A percentile compares a stretch with the other conserved stretches of the same genome.
These are phyloP conservation scores for Collybiopsis luxurians DNA, from an alignment of 768 basidiomycete genomes.

Conservation along the genomic window DNA sequence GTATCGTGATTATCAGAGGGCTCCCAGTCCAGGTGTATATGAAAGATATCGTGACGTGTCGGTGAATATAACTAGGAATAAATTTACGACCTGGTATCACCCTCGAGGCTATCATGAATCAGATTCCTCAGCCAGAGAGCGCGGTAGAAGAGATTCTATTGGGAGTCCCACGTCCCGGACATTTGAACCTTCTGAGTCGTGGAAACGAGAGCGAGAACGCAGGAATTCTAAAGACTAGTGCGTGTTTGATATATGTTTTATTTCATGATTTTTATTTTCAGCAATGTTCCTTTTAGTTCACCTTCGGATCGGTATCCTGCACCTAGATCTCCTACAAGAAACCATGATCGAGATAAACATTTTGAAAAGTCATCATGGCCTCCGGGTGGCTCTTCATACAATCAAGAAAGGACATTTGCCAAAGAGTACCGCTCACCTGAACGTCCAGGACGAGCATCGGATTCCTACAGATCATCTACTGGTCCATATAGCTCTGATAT, in stretches of 20 bases:
- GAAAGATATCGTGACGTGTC: constrained; percentile 6
- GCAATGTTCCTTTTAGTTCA: constrained; percentile 3
- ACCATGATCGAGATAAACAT: neutral
- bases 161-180: constrained; percentile 39
- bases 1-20: constrained; percentile 1
- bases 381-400: constrained; percentile 1
- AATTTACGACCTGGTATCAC: neutral
- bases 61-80: neutral
- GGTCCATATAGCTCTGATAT: neutral
- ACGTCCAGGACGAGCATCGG: neutral
- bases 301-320: neutral
- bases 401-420: neutral
- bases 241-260: constrained; percentile 16
- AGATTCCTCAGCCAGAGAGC: neutral
- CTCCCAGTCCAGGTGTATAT: constrained; percentile 4
- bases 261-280: constrained; percentile 12
- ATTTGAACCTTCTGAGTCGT: constrained; percentile 72
- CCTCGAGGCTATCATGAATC: constrained; percentile 3
- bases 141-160: constrained; percentile 3
- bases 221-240: constrained; percentile 5
- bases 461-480: neutral
- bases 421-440: constrained; percentile 1
- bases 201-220: constrained; percentile 38
- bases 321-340: constrained; percentile 16
- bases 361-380: constrained; percentile 11